phyloP scores from a whole-genome alignment of 75 land plant genomes.

The Sequoia sempervirens region DNA sequence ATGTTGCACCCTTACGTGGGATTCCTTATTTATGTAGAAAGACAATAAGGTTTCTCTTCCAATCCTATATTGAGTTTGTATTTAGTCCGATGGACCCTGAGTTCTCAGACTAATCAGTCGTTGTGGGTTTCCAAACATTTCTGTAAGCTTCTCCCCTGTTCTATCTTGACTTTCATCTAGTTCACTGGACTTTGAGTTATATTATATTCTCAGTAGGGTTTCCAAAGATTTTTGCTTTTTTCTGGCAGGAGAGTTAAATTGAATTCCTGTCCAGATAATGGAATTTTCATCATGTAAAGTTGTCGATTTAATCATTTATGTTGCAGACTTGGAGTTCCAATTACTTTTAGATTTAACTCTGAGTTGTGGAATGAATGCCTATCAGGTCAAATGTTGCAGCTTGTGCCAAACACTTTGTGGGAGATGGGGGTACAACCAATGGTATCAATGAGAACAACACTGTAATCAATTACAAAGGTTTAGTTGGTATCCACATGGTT shows the following conservation, averaged over 20 bases:
- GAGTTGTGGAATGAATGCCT: background rate
- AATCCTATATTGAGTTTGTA: background rate
- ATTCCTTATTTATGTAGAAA: too few species aligned
- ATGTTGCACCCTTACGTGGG: too few species aligned
- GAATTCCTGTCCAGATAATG: background rate
- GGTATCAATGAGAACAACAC: conserved; percentile 59
- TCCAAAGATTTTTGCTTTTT: background rate
- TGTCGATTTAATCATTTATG: background rate
- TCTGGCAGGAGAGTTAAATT: background rate
- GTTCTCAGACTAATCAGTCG: background rate
- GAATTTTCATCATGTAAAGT: background rate
- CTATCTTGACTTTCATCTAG: background rate
- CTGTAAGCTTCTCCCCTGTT: background rate
- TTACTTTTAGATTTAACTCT: background rate
- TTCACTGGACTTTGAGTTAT: background rate
- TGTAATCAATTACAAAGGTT: conserved; percentile 24
- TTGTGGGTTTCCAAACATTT: background rate
- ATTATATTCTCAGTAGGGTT: background rate
- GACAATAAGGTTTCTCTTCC: too few species aligned
- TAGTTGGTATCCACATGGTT: conserved; percentile 45
- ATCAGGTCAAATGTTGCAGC: conserved; percentile 48
- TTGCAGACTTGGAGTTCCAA: background rate
- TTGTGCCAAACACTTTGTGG: conserved; percentile 66
- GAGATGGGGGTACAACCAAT: conserved; percentile 56
- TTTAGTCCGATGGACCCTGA: background rate